Evolutionary conservation across 2,329 filamentous ascomycete genomes (phyloP).

Genomic region (Claviceps paspali): DNA sequence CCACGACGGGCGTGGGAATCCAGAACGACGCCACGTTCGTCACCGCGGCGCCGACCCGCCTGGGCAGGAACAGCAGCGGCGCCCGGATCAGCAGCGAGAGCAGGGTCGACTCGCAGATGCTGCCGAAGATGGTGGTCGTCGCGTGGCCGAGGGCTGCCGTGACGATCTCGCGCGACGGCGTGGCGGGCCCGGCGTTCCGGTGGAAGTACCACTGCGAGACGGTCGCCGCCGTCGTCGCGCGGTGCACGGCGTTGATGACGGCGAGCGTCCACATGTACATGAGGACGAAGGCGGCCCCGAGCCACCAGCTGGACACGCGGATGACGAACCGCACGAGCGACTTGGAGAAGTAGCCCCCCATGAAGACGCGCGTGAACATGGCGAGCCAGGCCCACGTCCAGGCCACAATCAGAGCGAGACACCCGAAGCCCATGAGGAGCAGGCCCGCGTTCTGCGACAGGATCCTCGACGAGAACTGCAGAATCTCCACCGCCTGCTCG

Average conservation of each 20-base stretch:
- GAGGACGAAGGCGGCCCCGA: conserved; percentile 80
- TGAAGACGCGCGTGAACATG: conserved; percentile 92
- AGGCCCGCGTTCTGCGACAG: conserved; percentile 72
- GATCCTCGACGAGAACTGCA: conserved; percentile 86
- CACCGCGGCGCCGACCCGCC: conserved; percentile 47
- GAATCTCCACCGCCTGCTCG: conserved; percentile 67
- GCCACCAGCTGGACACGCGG: conserved; percentile 81
- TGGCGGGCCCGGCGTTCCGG: conserved; percentile 62
- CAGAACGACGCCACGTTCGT: conserved; percentile 64
- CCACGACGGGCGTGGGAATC: conserved; percentile 70
- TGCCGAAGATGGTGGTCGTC: conserved; percentile 75
- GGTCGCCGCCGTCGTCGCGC: conserved; percentile 81
- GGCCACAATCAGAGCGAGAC: conserved; percentile 57
- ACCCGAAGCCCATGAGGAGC: conserved; percentile 66
- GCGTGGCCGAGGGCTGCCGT: conserved; percentile 70
- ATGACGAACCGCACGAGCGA: conserved; percentile 56
- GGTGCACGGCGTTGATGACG: conserved; percentile 75
- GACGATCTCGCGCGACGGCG: conserved; percentile 68
- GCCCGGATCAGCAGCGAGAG: conserved; percentile 67
- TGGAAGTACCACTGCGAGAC: conserved; percentile 99
- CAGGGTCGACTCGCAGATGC: conserved; percentile 76
- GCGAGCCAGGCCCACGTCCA: conserved; percentile 96
- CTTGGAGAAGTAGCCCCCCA: conserved; percentile 70
- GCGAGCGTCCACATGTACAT: conserved; percentile 93
- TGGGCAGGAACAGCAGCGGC: conserved; percentile 70